Evolutionary conservation across 371 early-diverging fungal genomes (phyloP).

Genomic region (Mortierella sp.): DNA sequence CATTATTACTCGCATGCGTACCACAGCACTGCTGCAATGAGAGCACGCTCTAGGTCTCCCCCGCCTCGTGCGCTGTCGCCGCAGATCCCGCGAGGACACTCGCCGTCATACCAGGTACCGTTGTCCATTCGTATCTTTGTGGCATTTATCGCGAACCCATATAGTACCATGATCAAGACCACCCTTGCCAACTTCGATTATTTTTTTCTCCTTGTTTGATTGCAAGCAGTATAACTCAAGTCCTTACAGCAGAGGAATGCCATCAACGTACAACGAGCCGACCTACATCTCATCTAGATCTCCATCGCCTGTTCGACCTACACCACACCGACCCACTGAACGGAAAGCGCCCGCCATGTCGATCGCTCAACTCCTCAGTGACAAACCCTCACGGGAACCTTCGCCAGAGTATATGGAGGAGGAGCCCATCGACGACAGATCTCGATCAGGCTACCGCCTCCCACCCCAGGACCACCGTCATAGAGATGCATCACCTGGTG

Average conservation of each 20-base stretch:
- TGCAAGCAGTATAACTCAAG: constrained; percentile 27
- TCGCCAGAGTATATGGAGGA: constrained; percentile 35
- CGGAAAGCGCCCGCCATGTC: constrained; percentile 46
- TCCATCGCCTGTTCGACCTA: constrained; percentile 31
- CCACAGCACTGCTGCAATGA: constrained; percentile 21
- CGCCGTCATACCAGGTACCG: constrained; percentile 40
- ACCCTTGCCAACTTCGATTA: neutral
- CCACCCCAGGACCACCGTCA: constrained; percentile 25
- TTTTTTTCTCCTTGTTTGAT: neutral
- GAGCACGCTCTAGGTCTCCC: constrained; percentile 38
- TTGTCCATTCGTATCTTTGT: neutral
- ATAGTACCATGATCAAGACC: neutral
- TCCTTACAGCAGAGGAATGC: constrained; percentile 20
- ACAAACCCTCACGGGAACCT: constrained; percentile 33
- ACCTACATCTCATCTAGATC: constrained; percentile 48
- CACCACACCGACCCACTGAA: constrained; percentile 15
- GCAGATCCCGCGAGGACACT: constrained; percentile 25
- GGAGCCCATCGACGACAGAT: constrained; percentile 22
- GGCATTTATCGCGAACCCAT: neutral
- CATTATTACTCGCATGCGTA: constrained; percentile 35
- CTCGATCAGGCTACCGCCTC: constrained; percentile 11
- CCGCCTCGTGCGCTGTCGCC: constrained; percentile 24
- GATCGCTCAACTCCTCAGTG: constrained; percentile 41
- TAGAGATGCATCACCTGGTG: constrained; percentile 18
- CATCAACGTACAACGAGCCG: constrained; percentile 29